phyloP scores from a whole-genome alignment of 225 moss, liverwort and hornwort species.

The Polytrichum commune region DNA sequence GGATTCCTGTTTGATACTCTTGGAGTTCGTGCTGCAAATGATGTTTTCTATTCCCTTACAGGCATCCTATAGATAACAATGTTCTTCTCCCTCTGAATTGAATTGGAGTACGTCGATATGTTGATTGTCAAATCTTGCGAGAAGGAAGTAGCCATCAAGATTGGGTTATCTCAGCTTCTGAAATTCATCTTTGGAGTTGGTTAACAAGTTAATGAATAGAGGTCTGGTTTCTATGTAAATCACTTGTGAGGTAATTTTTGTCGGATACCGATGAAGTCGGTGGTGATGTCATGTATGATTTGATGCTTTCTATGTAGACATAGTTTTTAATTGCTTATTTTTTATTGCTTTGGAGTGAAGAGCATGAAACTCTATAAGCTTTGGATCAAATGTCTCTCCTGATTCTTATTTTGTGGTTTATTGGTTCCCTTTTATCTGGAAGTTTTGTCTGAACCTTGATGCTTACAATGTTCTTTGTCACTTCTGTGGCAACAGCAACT shows the following conservation, averaged over 20 bases:
- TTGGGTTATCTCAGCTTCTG: not conserved
- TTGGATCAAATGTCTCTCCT: no score
- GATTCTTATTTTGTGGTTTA: no score
- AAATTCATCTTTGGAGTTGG: not conserved
- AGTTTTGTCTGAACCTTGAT: no score
- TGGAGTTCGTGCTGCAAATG: not conserved
- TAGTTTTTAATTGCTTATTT: no score
- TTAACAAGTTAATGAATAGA: no score
- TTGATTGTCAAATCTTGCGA: not conserved
- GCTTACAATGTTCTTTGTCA: no score
- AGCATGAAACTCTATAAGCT: not conserved
- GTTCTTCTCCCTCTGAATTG: not conserved
- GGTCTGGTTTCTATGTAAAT: not conserved
- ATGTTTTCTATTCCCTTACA: not conserved
- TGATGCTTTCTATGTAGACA: no score
- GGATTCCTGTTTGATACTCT: not conserved
- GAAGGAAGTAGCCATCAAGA: not conserved
- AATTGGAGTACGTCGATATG: not conserved
- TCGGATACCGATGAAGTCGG: no score
- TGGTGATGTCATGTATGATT: no score
- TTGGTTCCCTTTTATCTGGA: no score
- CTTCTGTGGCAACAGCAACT: constrained; percentile 18
- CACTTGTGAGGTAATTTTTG: not conserved
- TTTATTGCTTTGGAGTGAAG: not conserved
- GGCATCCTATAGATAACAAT: not conserved